Evolutionary conservation across 2,329 filamentous ascomycete genomes (phyloP), one percentile per base, ranked within the genome.

Genomic region (Hysterium pulicare): DNA sequence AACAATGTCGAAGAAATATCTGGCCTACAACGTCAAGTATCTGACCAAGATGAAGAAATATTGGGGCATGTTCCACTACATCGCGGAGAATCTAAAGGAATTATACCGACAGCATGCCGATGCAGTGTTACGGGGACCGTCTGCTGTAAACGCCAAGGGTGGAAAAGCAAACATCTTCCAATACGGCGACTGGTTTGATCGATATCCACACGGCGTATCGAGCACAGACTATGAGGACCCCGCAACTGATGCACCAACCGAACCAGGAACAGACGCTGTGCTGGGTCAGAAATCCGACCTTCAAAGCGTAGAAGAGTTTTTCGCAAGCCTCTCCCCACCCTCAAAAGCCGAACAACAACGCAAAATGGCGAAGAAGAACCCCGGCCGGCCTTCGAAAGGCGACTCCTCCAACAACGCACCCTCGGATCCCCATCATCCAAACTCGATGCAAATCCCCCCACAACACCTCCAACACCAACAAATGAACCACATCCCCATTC

Each of bases 51-150:
- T 97, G 87, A 96, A 95, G 73, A 87, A 87, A 46, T 90, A 93
- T 58, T 98, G 93, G 93, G 93, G 91, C 46, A 95, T 96, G 86
- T 96, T 97, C 61, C 88, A 95, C 62, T 96, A 90, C 71, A 90
- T 97, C 79, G 85, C 89, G 1, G 90, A 97, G 62, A 93, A 91
- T 57, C 77, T 96, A 26, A 90, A 93, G 46, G 86, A 91, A 41
- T 82, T 94, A 47, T 98, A 95, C 62, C 82, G 86, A 39, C 81
- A 83, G 36, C 91, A 90, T 54, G 84, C 90, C 13, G 90, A 96
- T 63, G 84, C 85, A n/a, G 82, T 84, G 22, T 76, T 84, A 40
- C 79, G 82, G 52, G 87, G 87, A 8, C 74, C 74, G n/a, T 67
- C 63, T 10, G 74, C 49, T 5, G 42, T 44, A 15, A 40, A 44